phyloP scores from a whole-genome alignment of 2,329 filamentous ascomycete genomes.

The Calcarisporium arbuscula region DNA sequence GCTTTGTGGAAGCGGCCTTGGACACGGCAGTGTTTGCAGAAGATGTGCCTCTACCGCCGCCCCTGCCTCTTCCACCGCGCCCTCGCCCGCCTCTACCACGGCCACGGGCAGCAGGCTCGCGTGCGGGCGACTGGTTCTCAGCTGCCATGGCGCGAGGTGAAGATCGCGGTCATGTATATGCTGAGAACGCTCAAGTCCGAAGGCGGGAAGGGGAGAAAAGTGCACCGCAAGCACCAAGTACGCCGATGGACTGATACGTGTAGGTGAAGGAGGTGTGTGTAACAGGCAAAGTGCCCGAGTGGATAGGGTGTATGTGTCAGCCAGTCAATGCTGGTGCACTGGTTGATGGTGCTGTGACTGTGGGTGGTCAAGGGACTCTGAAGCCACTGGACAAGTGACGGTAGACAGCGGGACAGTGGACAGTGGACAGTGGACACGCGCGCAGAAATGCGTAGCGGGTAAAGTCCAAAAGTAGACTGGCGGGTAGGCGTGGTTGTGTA shows the following conservation, averaged over 20 bases:
- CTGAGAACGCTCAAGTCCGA: not conserved
- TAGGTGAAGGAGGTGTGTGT: not conserved
- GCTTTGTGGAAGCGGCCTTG: slow-evolving; percentile 28
- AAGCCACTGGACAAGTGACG: too few relatives aligned
- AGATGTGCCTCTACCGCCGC: slow-evolving; percentile 19
- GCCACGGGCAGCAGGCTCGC: slow-evolving; percentile 29
- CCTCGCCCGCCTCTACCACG: slow-evolving; percentile 27
- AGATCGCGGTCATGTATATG: slow-evolving; percentile 24
- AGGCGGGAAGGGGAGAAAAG: not conserved
- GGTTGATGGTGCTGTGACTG: too few relatives aligned
- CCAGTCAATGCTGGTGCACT: too few relatives aligned
- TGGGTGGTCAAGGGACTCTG: too few relatives aligned
- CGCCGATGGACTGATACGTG: too few relatives aligned
- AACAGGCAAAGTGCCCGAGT: slow-evolving; percentile 3
- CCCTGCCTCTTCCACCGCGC: slow-evolving; percentile 16
- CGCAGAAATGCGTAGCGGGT: too few relatives aligned
- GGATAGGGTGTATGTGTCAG: too few relatives aligned
- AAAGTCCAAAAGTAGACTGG: too few relatives aligned
- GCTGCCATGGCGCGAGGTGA: slow-evolving; percentile 25
- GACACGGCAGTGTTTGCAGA: slow-evolving; percentile 24
- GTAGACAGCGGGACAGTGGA: too few relatives aligned
- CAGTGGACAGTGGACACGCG: too few relatives aligned
- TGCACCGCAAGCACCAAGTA: too few relatives aligned
- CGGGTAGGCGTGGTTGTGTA: too few relatives aligned
- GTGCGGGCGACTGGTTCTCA: slow-evolving; percentile 31